These are phyloP conservation scores for Penicillium atrosanguineum DNA, from an alignment of 495 filamentous ascomycete species.

Conservation along the genomic window DNA sequence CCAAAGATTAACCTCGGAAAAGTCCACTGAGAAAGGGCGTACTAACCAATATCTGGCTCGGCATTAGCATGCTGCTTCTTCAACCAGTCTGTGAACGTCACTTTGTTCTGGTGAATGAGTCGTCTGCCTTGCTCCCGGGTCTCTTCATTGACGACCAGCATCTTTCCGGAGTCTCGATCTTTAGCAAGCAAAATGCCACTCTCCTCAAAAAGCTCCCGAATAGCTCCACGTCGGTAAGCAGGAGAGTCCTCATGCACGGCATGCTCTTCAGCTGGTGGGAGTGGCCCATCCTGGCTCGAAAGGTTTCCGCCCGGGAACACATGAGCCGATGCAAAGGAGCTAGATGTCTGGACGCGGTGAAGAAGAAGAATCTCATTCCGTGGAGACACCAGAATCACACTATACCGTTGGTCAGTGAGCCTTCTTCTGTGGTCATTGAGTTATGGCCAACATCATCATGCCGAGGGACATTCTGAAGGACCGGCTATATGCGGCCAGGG, in stretches of 20 bases:
- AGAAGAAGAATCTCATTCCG: constrained; percentile 84
- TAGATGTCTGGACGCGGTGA: constrained; percentile 76
- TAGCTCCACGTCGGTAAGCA: constrained; percentile 72
- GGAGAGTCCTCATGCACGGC: constrained; percentile 63
- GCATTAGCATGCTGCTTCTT: constrained; percentile 56
- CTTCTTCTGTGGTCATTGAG: neutral
- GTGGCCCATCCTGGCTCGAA: constrained; percentile 61
- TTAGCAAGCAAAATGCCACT: constrained; percentile 83
- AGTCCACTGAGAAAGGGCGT: neutral
- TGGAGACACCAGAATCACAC: constrained; percentile 82
- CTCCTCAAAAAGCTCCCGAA: constrained; percentile 94
- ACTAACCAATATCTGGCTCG: constrained; percentile 62
- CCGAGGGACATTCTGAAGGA: neutral
- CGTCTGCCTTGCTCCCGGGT: constrained; percentile 64
- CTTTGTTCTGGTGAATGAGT: constrained; percentile 59
- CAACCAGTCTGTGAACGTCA: constrained; percentile 68
- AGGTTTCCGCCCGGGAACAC: constrained; percentile 96
- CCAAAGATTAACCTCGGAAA: constrained; percentile 1
- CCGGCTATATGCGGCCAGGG: neutral
- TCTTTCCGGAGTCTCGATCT: constrained; percentile 36
- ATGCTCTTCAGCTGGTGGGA: constrained; percentile 43
- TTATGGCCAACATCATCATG: too few species aligned
- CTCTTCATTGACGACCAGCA: constrained; percentile 57
- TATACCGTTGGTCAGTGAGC: constrained; percentile 24
- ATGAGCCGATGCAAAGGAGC: constrained; percentile 85